Evolutionary conservation across 352 stramenopile genomes (phyloP).

Genomic region (Globisporangium middletonii): DNA sequence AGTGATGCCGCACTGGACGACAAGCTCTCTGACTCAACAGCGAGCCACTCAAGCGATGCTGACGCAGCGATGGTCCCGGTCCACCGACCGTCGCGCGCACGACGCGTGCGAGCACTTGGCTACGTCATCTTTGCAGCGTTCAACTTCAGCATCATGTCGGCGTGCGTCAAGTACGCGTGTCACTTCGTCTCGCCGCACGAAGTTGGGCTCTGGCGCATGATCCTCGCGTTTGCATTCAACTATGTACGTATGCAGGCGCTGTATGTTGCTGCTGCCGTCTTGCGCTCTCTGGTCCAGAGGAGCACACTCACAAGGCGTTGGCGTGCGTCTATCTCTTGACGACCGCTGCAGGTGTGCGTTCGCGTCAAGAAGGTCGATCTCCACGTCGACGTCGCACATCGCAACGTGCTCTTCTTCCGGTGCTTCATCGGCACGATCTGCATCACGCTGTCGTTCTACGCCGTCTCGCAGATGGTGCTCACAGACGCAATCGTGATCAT

Average conservation of each 20-base stretch:
- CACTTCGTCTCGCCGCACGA: constrained; percentile 44
- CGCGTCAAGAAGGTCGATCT: constrained; percentile 34
- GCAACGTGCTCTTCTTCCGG: constrained; percentile 40
- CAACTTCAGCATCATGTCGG: constrained; percentile 63
- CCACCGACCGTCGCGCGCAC: constrained; percentile 2
- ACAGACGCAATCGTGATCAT: constrained; percentile 63
- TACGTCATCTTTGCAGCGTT: constrained; percentile 47
- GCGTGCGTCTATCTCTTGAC: not conserved
- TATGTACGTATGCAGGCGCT: constrained; percentile 19
- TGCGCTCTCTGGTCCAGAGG: too few relatives aligned
- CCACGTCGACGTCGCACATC: constrained; percentile 25
- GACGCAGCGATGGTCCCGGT: not conserved
- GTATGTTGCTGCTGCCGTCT: too few relatives aligned
- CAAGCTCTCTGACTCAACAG: not conserved
- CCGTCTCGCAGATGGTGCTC: constrained; percentile 66
- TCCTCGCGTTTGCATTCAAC: constrained; percentile 43
- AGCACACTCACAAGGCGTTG: not conserved
- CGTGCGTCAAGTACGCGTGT: constrained; percentile 58
- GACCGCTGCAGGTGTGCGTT: constrained; percentile 21
- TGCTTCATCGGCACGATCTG: constrained; percentile 47
- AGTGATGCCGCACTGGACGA: not conserved
- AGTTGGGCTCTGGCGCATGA: constrained; percentile 51
- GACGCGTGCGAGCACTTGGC: constrained; percentile 26
- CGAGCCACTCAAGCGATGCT: not conserved
- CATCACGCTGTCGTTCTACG: constrained; percentile 51